phyloP scores from a whole-genome alignment of 352 stramenopile genomes.

The Phytophthora europaea region DNA sequence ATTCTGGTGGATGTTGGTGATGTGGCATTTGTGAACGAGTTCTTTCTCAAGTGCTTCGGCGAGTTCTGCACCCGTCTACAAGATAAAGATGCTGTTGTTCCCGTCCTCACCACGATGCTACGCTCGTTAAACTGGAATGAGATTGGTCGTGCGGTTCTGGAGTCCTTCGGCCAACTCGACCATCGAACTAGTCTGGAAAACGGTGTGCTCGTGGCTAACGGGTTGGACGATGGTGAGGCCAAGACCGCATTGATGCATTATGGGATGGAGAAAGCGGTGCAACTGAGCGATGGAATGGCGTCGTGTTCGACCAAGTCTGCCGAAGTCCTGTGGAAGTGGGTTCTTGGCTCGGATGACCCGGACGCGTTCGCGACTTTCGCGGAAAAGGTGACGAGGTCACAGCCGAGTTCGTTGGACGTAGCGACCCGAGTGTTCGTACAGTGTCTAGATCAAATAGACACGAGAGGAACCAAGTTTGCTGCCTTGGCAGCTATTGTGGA shows the following conservation, averaged over 20 bases:
- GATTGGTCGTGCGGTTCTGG: constrained; percentile 1
- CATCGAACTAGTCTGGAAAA: not conserved
- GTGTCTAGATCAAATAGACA: not conserved
- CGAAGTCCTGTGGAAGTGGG: constrained; percentile 11
- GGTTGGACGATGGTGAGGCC: not conserved
- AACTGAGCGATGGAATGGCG: not conserved
- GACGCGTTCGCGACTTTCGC: not conserved
- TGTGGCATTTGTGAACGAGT: constrained; percentile 12
- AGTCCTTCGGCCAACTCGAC: not conserved
- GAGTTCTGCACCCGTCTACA: constrained; percentile 6
- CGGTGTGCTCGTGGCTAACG: not conserved
- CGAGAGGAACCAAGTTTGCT: not conserved
- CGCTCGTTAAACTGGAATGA: constrained; percentile 19
- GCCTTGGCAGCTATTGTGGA: constrained; percentile 1
- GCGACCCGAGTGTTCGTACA: constrained; percentile 4
- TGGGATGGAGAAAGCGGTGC: not conserved
- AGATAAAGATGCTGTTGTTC: constrained; percentile 6
- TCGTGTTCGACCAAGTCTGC: constrained; percentile 1
- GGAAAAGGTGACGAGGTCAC: not conserved
- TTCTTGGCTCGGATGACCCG: constrained; percentile 6
- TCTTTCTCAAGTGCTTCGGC: constrained; percentile 11
- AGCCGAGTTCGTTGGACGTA: not conserved
- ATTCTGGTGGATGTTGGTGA: constrained; percentile 16
- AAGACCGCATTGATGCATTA: not conserved
- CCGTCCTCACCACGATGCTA: constrained; percentile 2